These are phyloP conservation scores for Cryptococcus neoformans DNA, from an alignment of 1,284 basidiomycete genomes.

Conservation along the genomic window DNA sequence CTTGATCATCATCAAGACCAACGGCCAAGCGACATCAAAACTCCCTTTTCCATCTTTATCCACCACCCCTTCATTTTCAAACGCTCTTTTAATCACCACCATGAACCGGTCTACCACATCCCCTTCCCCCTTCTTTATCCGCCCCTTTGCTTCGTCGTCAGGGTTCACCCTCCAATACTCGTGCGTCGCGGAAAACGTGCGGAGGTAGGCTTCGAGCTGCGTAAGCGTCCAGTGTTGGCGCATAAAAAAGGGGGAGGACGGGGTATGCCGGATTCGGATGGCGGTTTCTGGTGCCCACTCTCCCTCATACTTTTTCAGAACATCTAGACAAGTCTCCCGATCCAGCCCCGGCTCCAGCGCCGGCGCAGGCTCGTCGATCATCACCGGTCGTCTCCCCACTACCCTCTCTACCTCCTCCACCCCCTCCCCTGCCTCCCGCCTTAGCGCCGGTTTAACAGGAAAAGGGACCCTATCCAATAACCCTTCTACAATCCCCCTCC, in stretches of 20 bases:
- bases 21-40: constrained; percentile 67
- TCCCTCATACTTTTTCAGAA: neutral
- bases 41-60: constrained; percentile 42
- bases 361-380: constrained; percentile 7
- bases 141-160: constrained; percentile 52
- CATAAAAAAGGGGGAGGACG: constrained; percentile 56
- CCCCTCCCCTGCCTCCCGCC: too few species aligned
- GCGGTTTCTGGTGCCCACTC: constrained; percentile 8
- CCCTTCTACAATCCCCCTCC: constrained; percentile 49
- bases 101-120: constrained; percentile 65
- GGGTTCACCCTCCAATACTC: constrained; percentile 66
- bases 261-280: constrained; percentile 19
- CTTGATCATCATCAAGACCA: constrained; percentile 62
- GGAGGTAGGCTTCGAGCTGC: constrained; percentile 64
- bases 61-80: constrained; percentile 42
- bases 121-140: constrained; percentile 23
- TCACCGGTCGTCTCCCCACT: too few species aligned
- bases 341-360: too few species aligned
- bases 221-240: constrained; percentile 62
- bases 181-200: constrained; percentile 69
- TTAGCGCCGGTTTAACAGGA: constrained; percentile 47
- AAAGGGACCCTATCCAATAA: constrained; percentile 59
- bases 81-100: constrained; percentile 54
- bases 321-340: constrained; percentile 34
- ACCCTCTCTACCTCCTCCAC: too few species aligned